Evolutionary conservation across 2,329 filamentous ascomycete species (phyloP).

Genomic region (Cytospora mali): DNA sequence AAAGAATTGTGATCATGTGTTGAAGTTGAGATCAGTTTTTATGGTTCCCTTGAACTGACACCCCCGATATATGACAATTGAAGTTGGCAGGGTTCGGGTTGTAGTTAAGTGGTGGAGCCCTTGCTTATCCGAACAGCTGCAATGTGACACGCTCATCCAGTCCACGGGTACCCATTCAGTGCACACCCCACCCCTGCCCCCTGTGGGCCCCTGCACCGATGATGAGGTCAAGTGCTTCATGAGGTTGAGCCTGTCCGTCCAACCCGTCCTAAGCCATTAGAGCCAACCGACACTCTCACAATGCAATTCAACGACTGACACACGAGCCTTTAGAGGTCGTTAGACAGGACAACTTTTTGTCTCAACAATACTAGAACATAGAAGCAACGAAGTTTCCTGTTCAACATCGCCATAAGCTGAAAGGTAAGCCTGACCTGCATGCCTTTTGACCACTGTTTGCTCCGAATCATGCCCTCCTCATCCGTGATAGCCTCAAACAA

Average conservation of each 20-base stretch:
- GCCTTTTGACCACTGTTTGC: constrained; percentile 2
- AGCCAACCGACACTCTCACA: constrained; percentile 9
- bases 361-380: not conserved
- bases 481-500: not conserved
- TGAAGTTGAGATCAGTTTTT: not conserved
- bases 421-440: constrained; percentile 4
- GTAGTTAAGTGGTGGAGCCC: not conserved
- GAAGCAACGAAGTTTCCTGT: not conserved
- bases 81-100: not conserved
- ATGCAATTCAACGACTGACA: constrained; percentile 3
- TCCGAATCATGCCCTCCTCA: constrained; percentile 1
- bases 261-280: constrained; percentile 6
- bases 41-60: too few relatives aligned
- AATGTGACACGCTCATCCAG: too few relatives aligned
- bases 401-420: not conserved
- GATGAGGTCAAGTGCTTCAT: constrained; percentile 19
- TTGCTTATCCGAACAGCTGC: too few relatives aligned
- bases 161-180: too few relatives aligned
- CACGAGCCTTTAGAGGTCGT: constrained; percentile 3
- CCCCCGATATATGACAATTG: too few relatives aligned
- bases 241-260: constrained; percentile 4
- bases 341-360: not conserved
- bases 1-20: too few relatives aligned
- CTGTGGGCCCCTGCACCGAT: not conserved
- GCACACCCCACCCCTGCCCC: too few relatives aligned